These are phyloP conservation scores for Hypseocharis bilobata DNA, from an alignment of 441 rosid genomes.

Conservation along the genomic window DNA sequence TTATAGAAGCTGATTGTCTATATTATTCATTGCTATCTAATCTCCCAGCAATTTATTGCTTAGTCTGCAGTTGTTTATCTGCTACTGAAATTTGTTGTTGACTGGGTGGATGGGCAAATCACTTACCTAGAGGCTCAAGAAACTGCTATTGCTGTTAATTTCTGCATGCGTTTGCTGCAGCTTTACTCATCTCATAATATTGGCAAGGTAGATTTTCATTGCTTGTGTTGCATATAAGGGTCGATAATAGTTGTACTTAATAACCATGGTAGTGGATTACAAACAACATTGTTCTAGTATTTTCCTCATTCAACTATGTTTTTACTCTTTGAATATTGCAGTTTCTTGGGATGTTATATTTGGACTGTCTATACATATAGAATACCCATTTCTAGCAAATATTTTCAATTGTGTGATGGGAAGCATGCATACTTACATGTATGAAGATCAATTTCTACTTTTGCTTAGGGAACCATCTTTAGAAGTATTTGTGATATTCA, in stretches of 20 bases:
- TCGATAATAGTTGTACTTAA: slow-evolving; percentile 17
- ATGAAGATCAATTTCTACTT: no score
- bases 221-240: background rate
- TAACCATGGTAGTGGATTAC: background rate
- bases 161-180: slow-evolving; percentile 87
- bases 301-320: background rate
- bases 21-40: slow-evolving; percentile 16
- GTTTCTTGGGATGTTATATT: background rate
- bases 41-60: slow-evolving; percentile 24
- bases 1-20: background rate
- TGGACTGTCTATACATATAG: background rate
- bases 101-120: slow-evolving; percentile 96
- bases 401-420: background rate
- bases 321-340: background rate
- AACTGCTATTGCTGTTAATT: slow-evolving; percentile 62
- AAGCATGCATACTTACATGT: background rate
- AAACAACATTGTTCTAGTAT: background rate
- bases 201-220: slow-evolving; percentile 60
- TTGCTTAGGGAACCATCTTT: no score
- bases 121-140: slow-evolving; percentile 79
- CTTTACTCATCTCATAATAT: slow-evolving; percentile 89
- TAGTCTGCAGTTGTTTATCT: slow-evolving; percentile 89
- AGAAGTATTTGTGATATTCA: no score
- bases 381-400: background rate
- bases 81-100: slow-evolving; percentile 82